Evolutionary conservation across 371 early-diverging fungal genomes (phyloP).

Genomic region (Mucor plumbeus): DNA sequence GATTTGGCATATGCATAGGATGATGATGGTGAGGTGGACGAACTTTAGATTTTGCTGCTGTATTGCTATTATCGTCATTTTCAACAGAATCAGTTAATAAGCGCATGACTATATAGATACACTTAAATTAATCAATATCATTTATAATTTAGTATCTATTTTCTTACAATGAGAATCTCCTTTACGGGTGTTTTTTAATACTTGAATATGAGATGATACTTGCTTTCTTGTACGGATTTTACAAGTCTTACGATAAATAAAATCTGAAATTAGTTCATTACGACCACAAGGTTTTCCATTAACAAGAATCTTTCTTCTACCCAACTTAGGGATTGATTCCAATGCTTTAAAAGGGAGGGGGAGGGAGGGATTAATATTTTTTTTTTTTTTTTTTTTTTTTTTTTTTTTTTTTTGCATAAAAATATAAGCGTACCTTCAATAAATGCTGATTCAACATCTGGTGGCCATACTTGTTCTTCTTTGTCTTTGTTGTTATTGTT

Average conservation of each 20-base stretch:
- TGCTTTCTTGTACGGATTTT: constrained; percentile 76
- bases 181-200: constrained; percentile 76
- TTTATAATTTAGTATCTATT: background rate
- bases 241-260: constrained; percentile 68
- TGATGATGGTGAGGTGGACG: background rate
- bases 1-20: constrained; percentile 3
- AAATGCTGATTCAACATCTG: constrained; percentile 67
- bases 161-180: constrained; percentile 53
- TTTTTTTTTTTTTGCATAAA: too few species aligned
- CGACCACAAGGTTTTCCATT: constrained; percentile 69
- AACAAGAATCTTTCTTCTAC: constrained; percentile 58
- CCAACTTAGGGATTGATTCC: constrained; percentile 27
- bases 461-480: constrained; percentile 69
- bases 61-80: constrained; percentile 26
- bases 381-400: too few species aligned
- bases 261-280: constrained; percentile 81
- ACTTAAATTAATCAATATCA: background rate
- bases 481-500: constrained; percentile 33
- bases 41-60: background rate
- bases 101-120: constrained; percentile 48
- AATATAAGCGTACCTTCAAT: constrained; percentile 65
- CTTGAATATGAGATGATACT: constrained; percentile 83
- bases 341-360: background rate
- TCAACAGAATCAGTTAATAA: constrained; percentile 50
- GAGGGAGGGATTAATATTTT: background rate